Evolutionary conservation across 768 basidiomycete species (phyloP), one percentile per base, ranked within the genome.

Genomic region (Rhodosporidiobolus sp.): DNA sequence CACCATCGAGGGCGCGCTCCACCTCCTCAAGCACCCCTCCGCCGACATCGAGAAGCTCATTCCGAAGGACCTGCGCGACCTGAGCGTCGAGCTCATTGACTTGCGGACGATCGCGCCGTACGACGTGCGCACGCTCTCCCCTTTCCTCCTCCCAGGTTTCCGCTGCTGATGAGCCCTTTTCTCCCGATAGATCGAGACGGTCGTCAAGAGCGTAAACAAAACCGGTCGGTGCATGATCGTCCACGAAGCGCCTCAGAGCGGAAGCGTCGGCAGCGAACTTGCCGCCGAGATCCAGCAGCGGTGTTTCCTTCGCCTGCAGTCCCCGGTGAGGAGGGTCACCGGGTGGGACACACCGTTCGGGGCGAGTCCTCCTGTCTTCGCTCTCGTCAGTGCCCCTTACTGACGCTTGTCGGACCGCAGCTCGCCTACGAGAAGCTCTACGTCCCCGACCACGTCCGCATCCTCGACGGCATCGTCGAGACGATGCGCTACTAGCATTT

Each of bases 361-460:
- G 26, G 93, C 94, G 78, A 86, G 93, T 88, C 52, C 43, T 63
- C 58, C 38, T 61, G 34, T 32, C 22, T 73, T 64, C 57, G 73
- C 26, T 67, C 48, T 34, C 24, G 19, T 32, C 22, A 35, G 9
- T 28, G 35, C 48, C 59, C 69, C 75, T 48, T 64, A 30, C 28
- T 30, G 24, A 35, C 64, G 30, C 30, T 24, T 49, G 11, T 16
- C 62, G 26, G 64, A 24, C 46, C 66, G 94, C 91, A 87, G 48
- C 83, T 96, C 75, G 88, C 89, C 67, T 96, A 87, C 77, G 94
- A 97, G 83, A 94, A 91, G 81, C 95, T 96, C 81, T 87, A 90
- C 81, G 88, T 94, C 77, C 94, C 94, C 1, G 94, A 96, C 79
- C 84, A 89, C 4, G 84, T 97, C 73, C 86, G 92, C 62, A 84